Evolutionary conservation across 2,329 filamentous ascomycete genomes (phyloP).

Genomic region (Colletotrichum musicola): DNA sequence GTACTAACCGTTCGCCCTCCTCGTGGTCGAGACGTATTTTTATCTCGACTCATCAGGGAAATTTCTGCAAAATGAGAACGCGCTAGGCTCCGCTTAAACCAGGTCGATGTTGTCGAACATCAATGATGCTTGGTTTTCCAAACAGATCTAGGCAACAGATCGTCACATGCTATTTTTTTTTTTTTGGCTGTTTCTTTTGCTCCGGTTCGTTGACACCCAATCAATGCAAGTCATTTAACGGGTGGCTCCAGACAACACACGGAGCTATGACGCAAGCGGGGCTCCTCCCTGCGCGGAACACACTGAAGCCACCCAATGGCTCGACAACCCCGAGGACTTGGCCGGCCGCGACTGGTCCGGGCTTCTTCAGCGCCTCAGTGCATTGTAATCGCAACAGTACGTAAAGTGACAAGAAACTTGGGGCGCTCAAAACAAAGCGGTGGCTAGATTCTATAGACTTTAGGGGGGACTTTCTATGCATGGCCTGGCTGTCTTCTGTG

Average conservation of each 20-base stretch:
- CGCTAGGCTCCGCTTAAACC: not conserved
- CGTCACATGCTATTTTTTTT: slow-evolving; percentile 36
- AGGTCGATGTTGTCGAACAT: not conserved
- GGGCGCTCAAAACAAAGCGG: slow-evolving; percentile 8
- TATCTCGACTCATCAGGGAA: not conserved
- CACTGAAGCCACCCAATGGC: slow-evolving; percentile 19
- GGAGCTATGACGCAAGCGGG: slow-evolving; percentile 35
- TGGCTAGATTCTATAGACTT: slow-evolving; percentile 28
- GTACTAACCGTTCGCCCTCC: not conserved
- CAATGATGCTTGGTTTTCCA: slow-evolving; percentile 29
- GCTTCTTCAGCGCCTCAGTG: slow-evolving; percentile 26
- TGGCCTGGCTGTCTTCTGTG: not conserved
- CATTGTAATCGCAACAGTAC: not conserved
- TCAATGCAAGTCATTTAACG: slow-evolving; percentile 21
- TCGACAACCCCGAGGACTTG: slow-evolving; percentile 20
- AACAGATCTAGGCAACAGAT: slow-evolving; percentile 1
- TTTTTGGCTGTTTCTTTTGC: slow-evolving; percentile 2
- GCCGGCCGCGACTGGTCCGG: slow-evolving; percentile 18
- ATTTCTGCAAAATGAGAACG: no score
- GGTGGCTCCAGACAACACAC: slow-evolving; percentile 30
- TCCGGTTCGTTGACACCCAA: slow-evolving; percentile 12
- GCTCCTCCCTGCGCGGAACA: slow-evolving; percentile 5
- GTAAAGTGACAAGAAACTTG: slow-evolving; percentile 13
- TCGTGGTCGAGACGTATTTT: not conserved
- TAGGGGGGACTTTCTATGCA: slow-evolving; percentile 2